Base-by-base conservation (phyloP, 441 rosid species). In the Gossypium davidsonii region DNA sequence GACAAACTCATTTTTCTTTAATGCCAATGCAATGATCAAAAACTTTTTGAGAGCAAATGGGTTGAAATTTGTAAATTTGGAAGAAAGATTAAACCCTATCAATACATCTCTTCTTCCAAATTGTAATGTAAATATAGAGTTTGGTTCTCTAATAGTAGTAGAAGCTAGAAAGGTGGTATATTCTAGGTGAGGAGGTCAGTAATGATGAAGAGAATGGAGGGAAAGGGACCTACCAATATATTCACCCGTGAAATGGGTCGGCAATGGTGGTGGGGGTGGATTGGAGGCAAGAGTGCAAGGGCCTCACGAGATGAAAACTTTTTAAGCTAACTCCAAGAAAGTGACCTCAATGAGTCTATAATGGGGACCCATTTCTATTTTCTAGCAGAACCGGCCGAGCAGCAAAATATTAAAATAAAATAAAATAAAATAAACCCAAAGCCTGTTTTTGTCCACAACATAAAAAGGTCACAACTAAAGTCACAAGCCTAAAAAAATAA, bases 221-320 rank as follows among this genome's bases (percentile, higher is more conserved):
- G 56, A 51, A 37, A 18, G 17, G 31, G 28, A 67, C 71, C 71
- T 39, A 26, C 67, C 18, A 9, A 25, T 26, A 3, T 21, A 0
- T 6, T 17, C 59, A 17, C 74, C 74, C 85, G 84, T 81, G 88
- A 82, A 75, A 82, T 80, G 86, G 85, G 87, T 70, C 81, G 87
- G 86, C 85, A 61, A 49, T 65, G 28, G 85, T 79, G 85, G 59
- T 68, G 77, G 73, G 31, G 7, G 71, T 21, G 53, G 23, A 25
- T 37, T 21, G 53, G 23, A 25, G 56, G 21, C 18, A 20, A 8
- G 44, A 12, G 20, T 39, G 62, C 34, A 21, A 67, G 66, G 11
- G 20, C 53, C 70, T 81, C 86, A 84, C 85, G 85, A 63, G 86
- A 76, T 51, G 18, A 23, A 58, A 21, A 3, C 6, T 69, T 59